Base-by-base conservation (phyloP, 768 basidiomycete genomes). In the Cystobasidium onofrii region DNA sequence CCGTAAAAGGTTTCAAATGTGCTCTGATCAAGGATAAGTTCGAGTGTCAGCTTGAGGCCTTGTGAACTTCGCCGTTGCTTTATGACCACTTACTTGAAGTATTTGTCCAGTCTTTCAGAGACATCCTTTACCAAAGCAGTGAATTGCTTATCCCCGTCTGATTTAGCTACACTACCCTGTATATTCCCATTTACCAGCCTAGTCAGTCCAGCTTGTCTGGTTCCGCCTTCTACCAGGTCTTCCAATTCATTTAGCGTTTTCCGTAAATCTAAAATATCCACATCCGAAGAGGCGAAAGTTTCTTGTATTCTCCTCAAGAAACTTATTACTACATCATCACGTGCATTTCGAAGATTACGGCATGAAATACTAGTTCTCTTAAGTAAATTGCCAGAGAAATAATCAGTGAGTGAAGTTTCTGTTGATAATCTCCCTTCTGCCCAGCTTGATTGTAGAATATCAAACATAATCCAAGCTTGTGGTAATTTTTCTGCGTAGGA, bases 161-260 rank as follows among this genome's bases (percentile, higher is more conserved):
- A 31, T 36, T 12, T n/a, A 25, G 64, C 41, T 46, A 29, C 57
- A 54, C 50, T 54, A 20, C 74, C 74, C 29, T 71, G 23, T 9
- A 46, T 66, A 31, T 74, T 74, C 23, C 74, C 74, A 55, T 74
- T 74, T 20, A 74, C 66, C n/a, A 74, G 41, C 15, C 41, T 44
- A 1, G 52, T 43, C 12, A 67, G 70, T 3, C 74, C 74, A 7
- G n/a, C 29, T 23, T 61, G 65, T 20, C 54, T 27, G 15, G 70
- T 36, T 29, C 70, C 54, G 12, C 13, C 44, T 20, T 61, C 25
- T 9, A 57, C 20, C 17, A 72, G 66, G 2, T 72, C 50, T 70
- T 71, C 52, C 39, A 74, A 31, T 66, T 61, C 34, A 6, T 57
- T 43, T 2, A 27, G 64, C 7, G 6, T 13, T 1, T 34, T 10